These are phyloP conservation scores for Claviceps purpurea DNA, from an alignment of 2,329 filamentous ascomycete species.

Conservation along the genomic window DNA sequence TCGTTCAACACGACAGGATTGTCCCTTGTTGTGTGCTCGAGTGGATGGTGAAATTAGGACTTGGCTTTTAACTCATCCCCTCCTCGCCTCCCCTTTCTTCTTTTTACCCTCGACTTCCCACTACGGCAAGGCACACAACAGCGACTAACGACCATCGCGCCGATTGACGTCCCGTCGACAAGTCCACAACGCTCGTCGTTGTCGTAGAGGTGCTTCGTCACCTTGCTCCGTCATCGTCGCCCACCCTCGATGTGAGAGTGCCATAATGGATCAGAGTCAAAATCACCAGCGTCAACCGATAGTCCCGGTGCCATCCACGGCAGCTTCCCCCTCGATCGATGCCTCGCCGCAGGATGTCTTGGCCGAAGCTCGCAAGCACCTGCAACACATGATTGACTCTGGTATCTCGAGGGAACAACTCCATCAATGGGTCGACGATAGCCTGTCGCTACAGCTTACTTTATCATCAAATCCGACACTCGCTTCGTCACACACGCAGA, in stretches of 20 bases:
- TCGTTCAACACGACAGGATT: constrained; percentile 5
- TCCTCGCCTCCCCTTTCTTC: constrained; percentile 9
- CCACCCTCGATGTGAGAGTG: constrained; percentile 15
- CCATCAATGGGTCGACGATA: constrained; percentile 27
- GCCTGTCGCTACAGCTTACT: constrained; percentile 20
- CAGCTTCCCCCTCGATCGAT: constrained; percentile 14
- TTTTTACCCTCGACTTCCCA: constrained; percentile 5
- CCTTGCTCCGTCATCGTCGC: constrained; percentile 8
- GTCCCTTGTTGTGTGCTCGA: constrained; percentile 3
- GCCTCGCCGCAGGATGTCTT: constrained; percentile 29
- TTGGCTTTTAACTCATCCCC: constrained; percentile 5
- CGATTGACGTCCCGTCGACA: constrained; percentile 2
- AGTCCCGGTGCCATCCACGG: constrained; percentile 9
- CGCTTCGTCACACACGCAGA: constrained; percentile 8
- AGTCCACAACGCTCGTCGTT: constrained; percentile 6
- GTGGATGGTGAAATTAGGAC: background rate
- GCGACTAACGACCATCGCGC: constrained; percentile 4
- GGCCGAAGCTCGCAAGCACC: constrained; percentile 30
- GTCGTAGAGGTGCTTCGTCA: constrained; percentile 7
- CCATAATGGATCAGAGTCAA: constrained; percentile 20
- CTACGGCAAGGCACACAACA: constrained; percentile 4
- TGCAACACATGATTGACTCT: constrained; percentile 32
- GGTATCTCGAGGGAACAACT: constrained; percentile 29
- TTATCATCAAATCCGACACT: constrained; percentile 8
- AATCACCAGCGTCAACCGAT: constrained; percentile 16